Evolutionary conservation across 1,139 yeast genomes (phyloP).

Genomic region (Sporopachydermia cereana): DNA sequence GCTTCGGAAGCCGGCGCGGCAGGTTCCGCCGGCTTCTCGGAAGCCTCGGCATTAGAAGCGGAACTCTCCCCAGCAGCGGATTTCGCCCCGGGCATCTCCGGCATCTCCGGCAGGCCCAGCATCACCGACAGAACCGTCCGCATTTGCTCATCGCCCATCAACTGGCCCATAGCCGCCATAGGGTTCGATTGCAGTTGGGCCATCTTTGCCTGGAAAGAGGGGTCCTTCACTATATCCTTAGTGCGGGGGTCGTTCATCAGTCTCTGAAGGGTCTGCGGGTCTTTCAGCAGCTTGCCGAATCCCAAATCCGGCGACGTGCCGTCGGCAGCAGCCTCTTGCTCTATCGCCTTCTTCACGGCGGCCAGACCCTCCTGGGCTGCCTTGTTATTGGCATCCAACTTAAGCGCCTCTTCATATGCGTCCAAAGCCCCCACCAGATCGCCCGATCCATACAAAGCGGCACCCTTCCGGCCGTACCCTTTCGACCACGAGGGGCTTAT

Average conservation of each 20-base stretch:
- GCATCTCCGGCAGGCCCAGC: slow-evolving; percentile 65
- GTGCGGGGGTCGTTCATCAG: slow-evolving; percentile 82
- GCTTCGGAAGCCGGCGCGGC: slow-evolving; percentile 26
- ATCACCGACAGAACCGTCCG: slow-evolving; percentile 83
- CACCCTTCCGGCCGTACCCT: slow-evolving; percentile 88
- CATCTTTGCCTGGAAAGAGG: slow-evolving; percentile 66
- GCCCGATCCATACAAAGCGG: slow-evolving; percentile 83
- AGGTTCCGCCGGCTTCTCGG: slow-evolving; percentile 14
- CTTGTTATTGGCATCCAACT: slow-evolving; percentile 68
- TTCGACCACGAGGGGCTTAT: slow-evolving; percentile 86
- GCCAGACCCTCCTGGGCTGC: slow-evolving; percentile 80
- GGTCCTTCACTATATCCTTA: slow-evolving; percentile 77
- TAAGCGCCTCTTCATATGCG: slow-evolving; percentile 71
- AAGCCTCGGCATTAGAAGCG: slow-evolving; percentile 12
- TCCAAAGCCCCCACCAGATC: slow-evolving; percentile 57
- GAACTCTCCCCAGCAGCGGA: slow-evolving; percentile 15
- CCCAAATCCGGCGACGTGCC: slow-evolving; percentile 61
- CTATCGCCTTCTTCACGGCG: slow-evolving; percentile 50
- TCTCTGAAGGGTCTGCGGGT: slow-evolving; percentile 67
- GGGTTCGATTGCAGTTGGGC: slow-evolving; percentile 62
- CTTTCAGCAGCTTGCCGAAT: slow-evolving; percentile 62
- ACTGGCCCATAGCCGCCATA: slow-evolving; percentile 44
- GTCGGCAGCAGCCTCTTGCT: slow-evolving; percentile 27
- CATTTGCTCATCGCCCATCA: slow-evolving; percentile 70
- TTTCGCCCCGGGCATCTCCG: slow-evolving; percentile 25